Evolutionary conservation across 2,329 filamentous ascomycete species (phyloP).

Genomic region (Hypoxylon rubiginosum): DNA sequence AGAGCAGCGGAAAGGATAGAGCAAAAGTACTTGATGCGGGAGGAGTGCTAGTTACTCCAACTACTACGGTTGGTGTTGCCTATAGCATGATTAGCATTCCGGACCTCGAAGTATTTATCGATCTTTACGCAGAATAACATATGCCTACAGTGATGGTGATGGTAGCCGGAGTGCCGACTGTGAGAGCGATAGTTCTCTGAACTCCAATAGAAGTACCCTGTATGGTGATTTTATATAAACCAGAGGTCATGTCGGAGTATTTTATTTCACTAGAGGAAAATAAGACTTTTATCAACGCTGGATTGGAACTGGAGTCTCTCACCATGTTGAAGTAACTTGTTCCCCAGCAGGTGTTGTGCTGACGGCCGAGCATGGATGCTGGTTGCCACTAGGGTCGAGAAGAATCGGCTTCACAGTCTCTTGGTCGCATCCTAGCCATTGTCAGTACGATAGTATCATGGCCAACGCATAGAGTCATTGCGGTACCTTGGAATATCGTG

Average conservation of each 20-base stretch:
- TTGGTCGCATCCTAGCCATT: conserved; percentile 50
- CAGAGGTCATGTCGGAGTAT: conserved; percentile 55
- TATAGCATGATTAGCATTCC: conserved; percentile 29
- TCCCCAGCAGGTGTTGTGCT: conserved; percentile 53
- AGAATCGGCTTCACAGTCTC: conserved; percentile 55
- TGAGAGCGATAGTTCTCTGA: conserved; percentile 54
- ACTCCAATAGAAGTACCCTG: conserved; percentile 54
- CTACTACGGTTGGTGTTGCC: conserved; percentile 56
- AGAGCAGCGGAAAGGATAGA: neutral
- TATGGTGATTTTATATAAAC: conserved; percentile 56
- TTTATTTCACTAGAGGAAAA: conserved; percentile 50
- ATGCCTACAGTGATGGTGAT: conserved; percentile 52
- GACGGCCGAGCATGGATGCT: conserved; percentile 55
- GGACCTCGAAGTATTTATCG: neutral
- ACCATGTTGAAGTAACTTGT: conserved; percentile 57
- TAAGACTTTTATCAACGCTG: conserved; percentile 3
- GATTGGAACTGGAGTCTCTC: conserved; percentile 23
- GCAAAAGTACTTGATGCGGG: conserved; percentile 51
- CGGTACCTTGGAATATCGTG: conserved; percentile 55
- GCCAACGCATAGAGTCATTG: neutral
- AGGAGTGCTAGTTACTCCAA: conserved; percentile 56
- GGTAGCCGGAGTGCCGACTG: conserved; percentile 52
- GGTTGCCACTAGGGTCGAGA: conserved; percentile 51
- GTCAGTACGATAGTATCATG: conserved; percentile 16
- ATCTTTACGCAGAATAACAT: neutral